Evolutionary conservation across 805 yeast genomes (phyloP).

Genomic region (Teunomyces funiuensis): DNA sequence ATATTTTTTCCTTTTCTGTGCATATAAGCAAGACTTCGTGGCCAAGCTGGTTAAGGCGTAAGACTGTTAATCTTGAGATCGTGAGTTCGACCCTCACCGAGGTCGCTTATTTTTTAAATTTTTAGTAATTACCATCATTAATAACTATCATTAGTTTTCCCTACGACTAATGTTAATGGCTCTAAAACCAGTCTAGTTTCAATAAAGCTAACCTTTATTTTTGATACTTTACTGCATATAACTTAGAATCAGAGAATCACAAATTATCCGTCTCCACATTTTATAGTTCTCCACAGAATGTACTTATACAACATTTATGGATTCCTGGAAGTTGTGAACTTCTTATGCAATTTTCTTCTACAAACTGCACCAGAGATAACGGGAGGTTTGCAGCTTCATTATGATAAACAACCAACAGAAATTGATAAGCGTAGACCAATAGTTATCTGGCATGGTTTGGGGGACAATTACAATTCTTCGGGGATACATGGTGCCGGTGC

Average conservation of each 20-base stretch:
- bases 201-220: no score
- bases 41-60: constrained; percentile 19
- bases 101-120: constrained; percentile 11
- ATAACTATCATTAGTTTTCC: no score
- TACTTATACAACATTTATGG: constrained; percentile 1
- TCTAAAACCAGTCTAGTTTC: no score
- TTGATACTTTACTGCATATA: background rate
- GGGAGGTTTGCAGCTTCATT: no score
- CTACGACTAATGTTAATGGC: no score
- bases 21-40: constrained; percentile 14
- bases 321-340: background rate
- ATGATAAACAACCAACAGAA: no score
- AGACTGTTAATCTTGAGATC: constrained; percentile 20
- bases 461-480: constrained; percentile 66
- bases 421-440: constrained; percentile 39
- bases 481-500: constrained; percentile 52
- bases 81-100: constrained; percentile 21
- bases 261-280: background rate
- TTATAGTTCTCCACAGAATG: background rate
- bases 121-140: no score
- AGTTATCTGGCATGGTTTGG: constrained; percentile 84
- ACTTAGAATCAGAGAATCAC: background rate
- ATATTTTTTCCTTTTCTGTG: background rate
- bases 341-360: background rate
- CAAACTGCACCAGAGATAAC: background rate